Conservation (phyloP, 768 basidiomycete species). For the Lactifluus subvellereus region DNA sequence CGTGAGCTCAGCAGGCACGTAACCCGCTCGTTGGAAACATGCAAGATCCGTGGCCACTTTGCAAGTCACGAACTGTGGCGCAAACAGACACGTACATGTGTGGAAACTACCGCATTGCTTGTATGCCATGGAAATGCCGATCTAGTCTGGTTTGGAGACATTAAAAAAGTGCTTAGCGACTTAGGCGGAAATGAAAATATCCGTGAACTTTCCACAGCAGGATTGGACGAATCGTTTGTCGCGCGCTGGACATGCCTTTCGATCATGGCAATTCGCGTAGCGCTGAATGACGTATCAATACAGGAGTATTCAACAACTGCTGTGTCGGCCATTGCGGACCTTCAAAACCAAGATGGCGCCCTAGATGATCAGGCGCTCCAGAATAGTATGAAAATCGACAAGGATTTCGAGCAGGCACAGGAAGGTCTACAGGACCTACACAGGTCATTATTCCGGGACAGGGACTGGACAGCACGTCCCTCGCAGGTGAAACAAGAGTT, state of each 20-base stretch:
- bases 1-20: constrained; percentile 10
- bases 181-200: constrained; percentile 1
- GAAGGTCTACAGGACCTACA: background rate
- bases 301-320: background rate
- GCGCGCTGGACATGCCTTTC: no score
- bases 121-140: background rate
- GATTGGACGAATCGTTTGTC: no score
- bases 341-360: background rate
- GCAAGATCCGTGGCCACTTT: constrained; percentile 1
- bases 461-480: no score
- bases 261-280: background rate
- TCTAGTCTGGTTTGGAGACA: constrained; percentile 13
- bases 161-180: constrained; percentile 1
- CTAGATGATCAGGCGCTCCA: background rate
- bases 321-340: background rate
- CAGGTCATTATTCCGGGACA: background rate
- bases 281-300: background rate
- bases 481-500: no score
- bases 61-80: background rate
- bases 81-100: constrained; percentile 7
- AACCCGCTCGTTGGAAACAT: constrained; percentile 4
- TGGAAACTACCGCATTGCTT: background rate
- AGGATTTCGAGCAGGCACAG: background rate
- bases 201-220: background rate
- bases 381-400: background rate